phyloP scores from a whole-genome alignment of 768 basidiomycete genomes.

The Cystofilobasidium macerans region DNA sequence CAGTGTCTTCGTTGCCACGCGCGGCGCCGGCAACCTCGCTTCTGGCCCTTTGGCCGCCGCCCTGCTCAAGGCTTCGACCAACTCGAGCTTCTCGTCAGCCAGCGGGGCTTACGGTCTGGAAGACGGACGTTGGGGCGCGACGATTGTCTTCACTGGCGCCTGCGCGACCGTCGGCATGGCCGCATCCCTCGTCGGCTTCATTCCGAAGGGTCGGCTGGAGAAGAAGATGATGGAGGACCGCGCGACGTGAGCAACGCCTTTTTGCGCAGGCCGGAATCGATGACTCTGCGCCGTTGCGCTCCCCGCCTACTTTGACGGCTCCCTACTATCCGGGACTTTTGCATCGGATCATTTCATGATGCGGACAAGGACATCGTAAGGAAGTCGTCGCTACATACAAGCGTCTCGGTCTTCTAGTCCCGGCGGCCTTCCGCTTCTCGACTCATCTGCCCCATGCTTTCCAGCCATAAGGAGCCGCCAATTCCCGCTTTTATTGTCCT shows the following conservation, averaged over 20 bases:
- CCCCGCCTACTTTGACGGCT: no score
- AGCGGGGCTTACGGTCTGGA: conserved; percentile 7
- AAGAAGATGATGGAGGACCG: background rate
- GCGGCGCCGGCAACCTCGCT: background rate
- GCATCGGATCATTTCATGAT: no score
- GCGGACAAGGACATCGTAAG: no score
- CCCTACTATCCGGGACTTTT: no score
- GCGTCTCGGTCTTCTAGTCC: no score
- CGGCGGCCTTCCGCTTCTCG: no score
- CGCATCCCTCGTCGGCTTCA: background rate
- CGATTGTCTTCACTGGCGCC: background rate
- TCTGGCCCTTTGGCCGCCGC: background rate
- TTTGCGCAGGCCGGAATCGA: no score
- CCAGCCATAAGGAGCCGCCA: no score
- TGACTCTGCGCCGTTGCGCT: no score
- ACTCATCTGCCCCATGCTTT: no score
- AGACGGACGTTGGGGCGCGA: background rate
- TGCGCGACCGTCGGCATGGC: background rate
- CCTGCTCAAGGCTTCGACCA: background rate
- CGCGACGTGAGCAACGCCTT: background rate
- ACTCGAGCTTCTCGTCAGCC: background rate
- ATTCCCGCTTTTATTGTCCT: no score
- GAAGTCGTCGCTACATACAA: no score
- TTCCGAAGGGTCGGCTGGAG: conserved; percentile 1
- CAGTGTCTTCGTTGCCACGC: background rate